Conservation (phyloP, 345 rosid genomes). For the Kandelia obovata region DNA sequence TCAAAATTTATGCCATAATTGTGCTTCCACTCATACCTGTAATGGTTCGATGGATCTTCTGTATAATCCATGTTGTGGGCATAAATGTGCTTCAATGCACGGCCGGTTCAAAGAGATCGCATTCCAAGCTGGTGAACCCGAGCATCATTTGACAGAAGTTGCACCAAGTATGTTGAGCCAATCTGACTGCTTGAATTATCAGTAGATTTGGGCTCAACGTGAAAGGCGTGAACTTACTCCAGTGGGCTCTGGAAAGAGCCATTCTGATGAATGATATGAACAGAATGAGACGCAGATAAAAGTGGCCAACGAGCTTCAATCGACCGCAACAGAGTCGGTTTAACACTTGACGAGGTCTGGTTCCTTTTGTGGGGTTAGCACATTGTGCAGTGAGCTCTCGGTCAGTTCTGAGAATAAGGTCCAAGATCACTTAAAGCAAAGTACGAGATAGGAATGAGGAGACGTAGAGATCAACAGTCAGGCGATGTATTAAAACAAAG, state of each 20-base stretch:
- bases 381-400: slow-evolving; percentile 29
- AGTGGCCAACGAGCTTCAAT: slow-evolving; percentile 23
- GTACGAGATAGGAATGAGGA: slow-evolving; percentile 52
- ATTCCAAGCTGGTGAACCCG: slow-evolving; percentile 44
- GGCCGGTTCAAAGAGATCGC: slow-evolving; percentile 86
- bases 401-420: slow-evolving; percentile 39
- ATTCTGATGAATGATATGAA: slow-evolving; percentile 54
- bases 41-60: slow-evolving; percentile 59
- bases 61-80: slow-evolving; percentile 43
- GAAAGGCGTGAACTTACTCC: slow-evolving; percentile 74
- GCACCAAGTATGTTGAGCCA: slow-evolving; percentile 28
- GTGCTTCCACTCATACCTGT: slow-evolving; percentile 67
- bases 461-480: slow-evolving; percentile 48
- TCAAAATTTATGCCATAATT: slow-evolving; percentile 53
- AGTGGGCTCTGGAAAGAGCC: slow-evolving; percentile 45
- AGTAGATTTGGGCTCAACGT: slow-evolving; percentile 63
- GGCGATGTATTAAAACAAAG: slow-evolving; percentile 22
- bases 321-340: slow-evolving; percentile 25
- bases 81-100: slow-evolving; percentile 70
- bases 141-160: slow-evolving; percentile 33
- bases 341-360: slow-evolving; percentile 28
- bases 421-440: slow-evolving; percentile 70
- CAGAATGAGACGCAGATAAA: slow-evolving; percentile 23
- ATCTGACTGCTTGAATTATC: slow-evolving; percentile 29
- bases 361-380: slow-evolving; percentile 32